These are phyloP conservation scores for Physaria fendleri DNA, from an alignment of 345 rosid species.

Conservation along the genomic window DNA sequence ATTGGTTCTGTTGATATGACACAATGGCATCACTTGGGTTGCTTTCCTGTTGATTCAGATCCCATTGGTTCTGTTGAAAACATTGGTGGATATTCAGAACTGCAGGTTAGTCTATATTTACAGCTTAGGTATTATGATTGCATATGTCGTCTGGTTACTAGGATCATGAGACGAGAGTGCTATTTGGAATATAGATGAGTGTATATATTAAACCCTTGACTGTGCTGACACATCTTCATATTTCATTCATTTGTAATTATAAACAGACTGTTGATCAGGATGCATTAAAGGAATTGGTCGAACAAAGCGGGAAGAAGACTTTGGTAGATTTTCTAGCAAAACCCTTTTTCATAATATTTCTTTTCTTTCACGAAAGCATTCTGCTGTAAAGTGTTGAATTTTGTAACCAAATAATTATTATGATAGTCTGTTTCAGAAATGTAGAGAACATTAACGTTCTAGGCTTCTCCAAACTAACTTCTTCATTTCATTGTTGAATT, in stretches of 20 bases:
- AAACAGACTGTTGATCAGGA: conserved; percentile 61
- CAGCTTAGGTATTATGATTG: background rate
- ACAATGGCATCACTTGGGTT: conserved; percentile 70
- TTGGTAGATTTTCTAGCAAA: conserved; percentile 29
- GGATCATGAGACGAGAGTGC: background rate
- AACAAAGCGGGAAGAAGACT: conserved; percentile 26
- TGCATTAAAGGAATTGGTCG: conserved; percentile 48
- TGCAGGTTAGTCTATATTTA: conserved; percentile 41
- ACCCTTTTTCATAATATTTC: background rate
- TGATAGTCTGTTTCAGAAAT: too few species aligned
- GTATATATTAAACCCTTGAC: background rate
- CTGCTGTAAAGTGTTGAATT: too few species aligned
- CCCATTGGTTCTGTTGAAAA: conserved; percentile 30
- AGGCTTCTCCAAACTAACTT: background rate
- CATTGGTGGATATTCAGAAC: conserved; percentile 55
- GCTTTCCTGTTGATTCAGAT: conserved; percentile 41
- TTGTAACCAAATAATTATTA: too few species aligned
- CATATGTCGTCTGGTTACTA: background rate
- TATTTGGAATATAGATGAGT: background rate
- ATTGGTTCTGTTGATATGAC: conserved; percentile 38
- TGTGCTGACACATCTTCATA: background rate
- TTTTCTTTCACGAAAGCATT: too few species aligned
- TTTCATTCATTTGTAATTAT: background rate
- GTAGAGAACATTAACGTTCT: too few species aligned
- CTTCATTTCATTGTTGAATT: background rate